Percentiles rank a stretch among this genome's conserved stretches.
These are phyloP conservation scores for Boletus insuetus DNA, from an alignment of 768 basidiomycete species.

Conservation along the genomic window DNA sequence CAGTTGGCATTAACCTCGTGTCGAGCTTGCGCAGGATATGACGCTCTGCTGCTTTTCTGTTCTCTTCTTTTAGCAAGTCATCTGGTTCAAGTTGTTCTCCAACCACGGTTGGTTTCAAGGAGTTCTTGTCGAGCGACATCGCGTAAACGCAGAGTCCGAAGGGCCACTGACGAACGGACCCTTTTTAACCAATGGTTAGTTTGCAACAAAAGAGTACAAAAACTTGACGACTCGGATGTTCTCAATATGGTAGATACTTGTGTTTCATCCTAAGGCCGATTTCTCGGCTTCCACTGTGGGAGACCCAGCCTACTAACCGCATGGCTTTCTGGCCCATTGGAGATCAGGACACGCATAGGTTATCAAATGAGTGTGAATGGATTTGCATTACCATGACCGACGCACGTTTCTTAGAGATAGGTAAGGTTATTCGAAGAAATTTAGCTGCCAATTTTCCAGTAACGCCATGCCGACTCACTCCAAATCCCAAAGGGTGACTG, in stretches of 20 bases:
- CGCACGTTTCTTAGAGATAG: too few relatives aligned
- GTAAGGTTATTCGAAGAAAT: too few relatives aligned
- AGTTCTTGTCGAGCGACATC: conserved; percentile 8
- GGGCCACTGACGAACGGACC: not conserved
- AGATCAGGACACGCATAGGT: too few relatives aligned
- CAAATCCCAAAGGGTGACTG: too few relatives aligned
- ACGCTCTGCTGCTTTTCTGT: conserved; percentile 20
- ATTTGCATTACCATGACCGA: too few relatives aligned
- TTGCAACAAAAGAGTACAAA: not conserved
- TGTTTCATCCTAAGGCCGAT: not conserved
- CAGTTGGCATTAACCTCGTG: conserved; percentile 27
- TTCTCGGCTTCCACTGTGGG: too few relatives aligned
- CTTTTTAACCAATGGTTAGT: not conserved
- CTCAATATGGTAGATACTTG: not conserved
- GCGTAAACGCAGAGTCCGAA: not conserved
- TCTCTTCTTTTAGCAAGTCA: conserved; percentile 8
- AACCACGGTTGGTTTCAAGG: conserved; percentile 1
- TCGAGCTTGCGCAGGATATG: conserved; percentile 28
- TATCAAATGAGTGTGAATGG: too few relatives aligned
- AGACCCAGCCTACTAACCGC: too few relatives aligned
- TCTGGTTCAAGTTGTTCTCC: not conserved
- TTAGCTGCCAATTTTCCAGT: too few relatives aligned
- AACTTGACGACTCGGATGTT: not conserved
- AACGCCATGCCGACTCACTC: too few relatives aligned
- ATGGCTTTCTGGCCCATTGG: too few relatives aligned